Percentiles rank a stretch among this genome's conserved stretches.
These are phyloP conservation scores for Phaeophleospora eucalypticola DNA, from an alignment of 2,329 filamentous ascomycete species.

Conservation along the genomic window DNA sequence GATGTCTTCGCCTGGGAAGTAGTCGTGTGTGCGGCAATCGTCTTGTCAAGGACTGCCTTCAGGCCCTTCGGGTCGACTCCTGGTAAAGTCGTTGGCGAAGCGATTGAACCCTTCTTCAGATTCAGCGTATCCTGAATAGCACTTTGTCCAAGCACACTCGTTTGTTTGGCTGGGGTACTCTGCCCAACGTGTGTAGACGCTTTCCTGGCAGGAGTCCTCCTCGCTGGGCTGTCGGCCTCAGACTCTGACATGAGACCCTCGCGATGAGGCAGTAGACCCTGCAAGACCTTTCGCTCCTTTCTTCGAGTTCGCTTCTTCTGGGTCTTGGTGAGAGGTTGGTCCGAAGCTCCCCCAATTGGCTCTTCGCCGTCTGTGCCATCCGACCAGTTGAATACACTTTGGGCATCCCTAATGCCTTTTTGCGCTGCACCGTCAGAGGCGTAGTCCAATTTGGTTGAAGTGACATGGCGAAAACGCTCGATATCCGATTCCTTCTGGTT, in stretches of 20 bases:
- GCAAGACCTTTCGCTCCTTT: constrained; percentile 24
- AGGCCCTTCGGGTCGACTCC: background rate
- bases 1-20: background rate
- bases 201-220: constrained; percentile 34
- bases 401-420: constrained; percentile 3
- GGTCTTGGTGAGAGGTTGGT: constrained; percentile 24
- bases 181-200: constrained; percentile 31
- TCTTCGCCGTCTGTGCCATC: constrained; percentile 23
- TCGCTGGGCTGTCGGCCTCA: constrained; percentile 28
- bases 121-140: background rate
- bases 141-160: background rate
- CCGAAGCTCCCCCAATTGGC: background rate
- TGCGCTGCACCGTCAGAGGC: constrained; percentile 43
- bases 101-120: background rate
- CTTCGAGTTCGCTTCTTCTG: constrained; percentile 36
- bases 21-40: background rate
- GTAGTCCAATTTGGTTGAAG: constrained; percentile 33
- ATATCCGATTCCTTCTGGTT: background rate
- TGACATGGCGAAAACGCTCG: background rate
- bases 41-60: background rate
- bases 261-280: background rate
- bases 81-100: no score
- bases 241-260: constrained; percentile 29
- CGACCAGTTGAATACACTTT: constrained; percentile 8
- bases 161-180: background rate